Percentiles rank a stretch among this genome's conserved stretches.
Evolutionary conservation across 176 grass and related monocot genomes (phyloP).

Genomic region (Musa itinerans): DNA sequence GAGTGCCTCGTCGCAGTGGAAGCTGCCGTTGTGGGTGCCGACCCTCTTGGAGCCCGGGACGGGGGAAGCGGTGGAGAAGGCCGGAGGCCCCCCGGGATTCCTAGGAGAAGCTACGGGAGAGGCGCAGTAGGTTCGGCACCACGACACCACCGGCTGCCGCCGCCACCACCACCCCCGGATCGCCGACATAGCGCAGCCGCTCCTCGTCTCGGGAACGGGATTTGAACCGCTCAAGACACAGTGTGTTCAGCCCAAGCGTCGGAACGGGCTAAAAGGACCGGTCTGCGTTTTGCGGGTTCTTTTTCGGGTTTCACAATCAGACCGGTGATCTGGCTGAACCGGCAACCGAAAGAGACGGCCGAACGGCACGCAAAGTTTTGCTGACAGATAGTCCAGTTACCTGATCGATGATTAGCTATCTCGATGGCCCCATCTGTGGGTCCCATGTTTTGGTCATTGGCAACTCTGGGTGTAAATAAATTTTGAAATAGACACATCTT

Average conservation of each 20-base stretch:
- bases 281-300: too few species aligned
- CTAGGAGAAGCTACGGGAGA: constrained; percentile 45
- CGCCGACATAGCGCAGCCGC: background rate
- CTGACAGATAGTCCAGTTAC: accelerated
- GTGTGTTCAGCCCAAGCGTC: too few species aligned
- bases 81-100: constrained; percentile 26
- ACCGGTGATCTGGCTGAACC: too few species aligned
- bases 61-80: constrained; percentile 25
- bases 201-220: background rate
- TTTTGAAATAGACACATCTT: too few species aligned
- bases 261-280: too few species aligned
- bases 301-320: too few species aligned
- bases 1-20: constrained; percentile 99
- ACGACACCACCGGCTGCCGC: background rate
- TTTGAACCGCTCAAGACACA: background rate
- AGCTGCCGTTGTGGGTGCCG: constrained; percentile 92
- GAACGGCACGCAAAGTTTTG: too few species aligned
- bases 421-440: too few species aligned
- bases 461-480: too few species aligned
- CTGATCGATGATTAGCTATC: too few species aligned
- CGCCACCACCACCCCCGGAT: background rate
- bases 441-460: too few species aligned
- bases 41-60: constrained; percentile 39
- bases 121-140: background rate
- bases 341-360: too few species aligned